phyloP scores from a whole-genome alignment of 2,329 filamentous ascomycete species.

The Ophiostoma novo-ulmi region DNA sequence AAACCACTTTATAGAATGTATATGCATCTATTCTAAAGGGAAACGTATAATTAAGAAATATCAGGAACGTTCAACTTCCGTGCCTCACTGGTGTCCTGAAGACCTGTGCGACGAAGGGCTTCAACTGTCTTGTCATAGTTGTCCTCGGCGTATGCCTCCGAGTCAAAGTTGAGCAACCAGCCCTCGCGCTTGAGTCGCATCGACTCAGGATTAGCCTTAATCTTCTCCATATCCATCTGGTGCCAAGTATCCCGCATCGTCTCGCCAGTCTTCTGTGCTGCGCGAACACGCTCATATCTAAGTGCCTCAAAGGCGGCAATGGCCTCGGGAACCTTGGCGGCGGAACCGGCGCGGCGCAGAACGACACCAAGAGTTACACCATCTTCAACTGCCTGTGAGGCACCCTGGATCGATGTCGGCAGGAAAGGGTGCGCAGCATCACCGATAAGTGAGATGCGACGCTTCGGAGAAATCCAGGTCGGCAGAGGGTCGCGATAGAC shows the following conservation, averaged over 20 bases:
- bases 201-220: slow-evolving; percentile 32
- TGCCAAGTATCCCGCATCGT: slow-evolving; percentile 34
- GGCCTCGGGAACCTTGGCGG: slow-evolving; percentile 29
- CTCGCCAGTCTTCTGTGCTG: slow-evolving; percentile 34
- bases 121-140: slow-evolving; percentile 28
- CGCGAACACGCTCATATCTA: slow-evolving; percentile 33
- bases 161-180: slow-evolving; percentile 34
- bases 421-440: slow-evolving; percentile 49
- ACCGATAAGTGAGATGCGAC: slow-evolving; percentile 43
- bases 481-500: slow-evolving; percentile 43
- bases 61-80: slow-evolving; percentile 23
- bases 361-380: slow-evolving; percentile 42
- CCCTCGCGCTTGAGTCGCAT: slow-evolving; percentile 32
- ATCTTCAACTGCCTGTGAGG: slow-evolving; percentile 47
- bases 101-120: slow-evolving; percentile 24
- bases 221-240: slow-evolving; percentile 32
- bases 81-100: slow-evolving; percentile 23
- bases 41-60: neutral
- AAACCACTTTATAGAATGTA: neutral
- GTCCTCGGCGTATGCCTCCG: slow-evolving; percentile 32
- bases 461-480: slow-evolving; percentile 39
- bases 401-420: slow-evolving; percentile 46
- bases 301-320: slow-evolving; percentile 33
- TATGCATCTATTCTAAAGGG: neutral
- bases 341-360: slow-evolving; percentile 21